phyloP scores from a whole-genome alignment of 768 basidiomycete species.

The Phaeotremella fagi region DNA sequence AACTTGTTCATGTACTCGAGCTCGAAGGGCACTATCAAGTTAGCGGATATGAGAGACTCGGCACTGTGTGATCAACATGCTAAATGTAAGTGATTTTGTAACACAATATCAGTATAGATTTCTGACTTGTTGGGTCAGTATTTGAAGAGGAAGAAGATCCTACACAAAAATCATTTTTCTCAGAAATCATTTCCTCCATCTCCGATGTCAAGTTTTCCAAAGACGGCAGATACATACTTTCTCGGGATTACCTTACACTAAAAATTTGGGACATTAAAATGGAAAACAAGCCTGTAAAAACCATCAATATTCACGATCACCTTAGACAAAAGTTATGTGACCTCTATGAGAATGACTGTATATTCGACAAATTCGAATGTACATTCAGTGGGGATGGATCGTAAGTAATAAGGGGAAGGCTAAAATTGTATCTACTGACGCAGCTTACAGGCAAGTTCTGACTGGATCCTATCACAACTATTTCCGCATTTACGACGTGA shows the following conservation, averaged over 20 bases:
- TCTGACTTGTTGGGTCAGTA: too few species aligned
- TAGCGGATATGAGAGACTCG: slow-evolving; percentile 98
- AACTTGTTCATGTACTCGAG: slow-evolving; percentile 99
- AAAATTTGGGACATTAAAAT: slow-evolving; percentile 99
- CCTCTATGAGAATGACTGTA: slow-evolving; percentile 98
- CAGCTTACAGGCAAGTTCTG: slow-evolving; percentile 69
- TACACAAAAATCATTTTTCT: slow-evolving; percentile 95
- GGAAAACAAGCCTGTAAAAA: slow-evolving; percentile 93
- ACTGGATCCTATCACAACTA: slow-evolving; percentile 99
- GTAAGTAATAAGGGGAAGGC: slow-evolving; percentile 52
- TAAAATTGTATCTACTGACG: background rate
- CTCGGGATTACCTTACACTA: slow-evolving; percentile 92
- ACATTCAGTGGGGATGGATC: slow-evolving; percentile 94
- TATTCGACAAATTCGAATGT: slow-evolving; percentile 99
- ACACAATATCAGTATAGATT: background rate
- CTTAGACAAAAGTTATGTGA: slow-evolving; percentile 95
- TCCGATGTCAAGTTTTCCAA: slow-evolving; percentile 99
- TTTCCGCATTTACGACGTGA: slow-evolving; percentile 96
- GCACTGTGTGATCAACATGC: slow-evolving; percentile 93
- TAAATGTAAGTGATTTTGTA: slow-evolving; percentile 65
- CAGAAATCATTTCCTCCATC: slow-evolving; percentile 98
- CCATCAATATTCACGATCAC: slow-evolving; percentile 97
- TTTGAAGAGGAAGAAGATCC: slow-evolving; percentile 99
- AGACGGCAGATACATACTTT: slow-evolving; percentile 93
- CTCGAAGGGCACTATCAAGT: slow-evolving; percentile 98